Evolutionary conservation across 2,329 filamentous ascomycete genomes (phyloP).

Genomic region (Hypomyces rosellus): DNA sequence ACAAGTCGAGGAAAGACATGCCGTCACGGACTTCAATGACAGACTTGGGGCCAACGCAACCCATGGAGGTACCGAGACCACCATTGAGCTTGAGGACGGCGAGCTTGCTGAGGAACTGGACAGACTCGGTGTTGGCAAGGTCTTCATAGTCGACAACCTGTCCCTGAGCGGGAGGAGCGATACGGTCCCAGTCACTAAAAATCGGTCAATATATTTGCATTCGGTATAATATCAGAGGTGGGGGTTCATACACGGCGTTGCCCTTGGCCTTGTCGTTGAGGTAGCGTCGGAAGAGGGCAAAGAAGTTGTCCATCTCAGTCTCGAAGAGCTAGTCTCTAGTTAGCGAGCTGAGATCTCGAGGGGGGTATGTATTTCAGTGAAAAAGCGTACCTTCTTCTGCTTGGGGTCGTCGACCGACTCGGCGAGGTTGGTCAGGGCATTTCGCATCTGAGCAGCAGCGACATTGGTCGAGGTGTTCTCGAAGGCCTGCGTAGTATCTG

Average conservation of each 20-base stretch:
- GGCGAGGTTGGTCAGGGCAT: slow-evolving; percentile 84
- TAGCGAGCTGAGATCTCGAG: background rate
- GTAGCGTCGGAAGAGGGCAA: slow-evolving; percentile 95
- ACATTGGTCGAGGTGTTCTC: slow-evolving; percentile 99
- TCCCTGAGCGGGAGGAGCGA: slow-evolving; percentile 83
- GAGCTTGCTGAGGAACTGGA: slow-evolving; percentile 93
- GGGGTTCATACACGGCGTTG: slow-evolving; percentile 63
- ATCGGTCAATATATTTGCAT: background rate
- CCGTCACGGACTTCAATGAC: slow-evolving; percentile 99
- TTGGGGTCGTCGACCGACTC: slow-evolving; percentile 81
- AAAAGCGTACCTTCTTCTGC: slow-evolving; percentile 68
- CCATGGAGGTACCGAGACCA: slow-evolving; percentile 99
- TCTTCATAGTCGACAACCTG: slow-evolving; percentile 95
- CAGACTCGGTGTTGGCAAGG: slow-evolving; percentile 81
- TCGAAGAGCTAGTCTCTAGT: slow-evolving; percentile 67
- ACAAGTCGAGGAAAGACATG: slow-evolving; percentile 99
- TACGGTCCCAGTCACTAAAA: slow-evolving; percentile 86
- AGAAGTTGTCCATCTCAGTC: slow-evolving; percentile 99
- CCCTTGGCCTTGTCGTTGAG: slow-evolving; percentile 99
- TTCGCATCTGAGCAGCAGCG: slow-evolving; percentile 97
- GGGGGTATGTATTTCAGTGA: background rate
- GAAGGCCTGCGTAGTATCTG: slow-evolving; percentile 63
- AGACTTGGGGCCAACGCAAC: slow-evolving; percentile 97
- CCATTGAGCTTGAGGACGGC: slow-evolving; percentile 99
- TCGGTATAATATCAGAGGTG: background rate